Evolutionary conservation across 768 basidiomycete species (phyloP).

Genomic region (Tricholoma flavovirens): DNA sequence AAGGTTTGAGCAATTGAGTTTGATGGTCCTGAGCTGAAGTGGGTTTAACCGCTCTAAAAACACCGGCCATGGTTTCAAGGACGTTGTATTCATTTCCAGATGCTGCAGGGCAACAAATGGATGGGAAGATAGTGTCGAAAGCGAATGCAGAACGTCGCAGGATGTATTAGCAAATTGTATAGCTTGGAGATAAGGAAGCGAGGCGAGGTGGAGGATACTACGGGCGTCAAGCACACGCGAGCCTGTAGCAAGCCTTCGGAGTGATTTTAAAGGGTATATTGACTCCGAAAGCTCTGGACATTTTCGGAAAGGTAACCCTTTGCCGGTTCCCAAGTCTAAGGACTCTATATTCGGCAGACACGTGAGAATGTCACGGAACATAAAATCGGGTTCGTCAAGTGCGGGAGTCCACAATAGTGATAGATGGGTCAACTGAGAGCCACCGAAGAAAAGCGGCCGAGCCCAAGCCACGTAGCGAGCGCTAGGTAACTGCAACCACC

Average conservation of each 20-base stretch:
- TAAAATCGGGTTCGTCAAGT: neutral
- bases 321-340: neutral
- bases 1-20: neutral
- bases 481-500: neutral
- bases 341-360: neutral
- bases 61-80: neutral
- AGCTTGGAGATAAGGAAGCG: neutral
- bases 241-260: slow-evolving; percentile 2
- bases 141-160: neutral
- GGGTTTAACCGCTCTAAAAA: neutral
- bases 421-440: neutral
- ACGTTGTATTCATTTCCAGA: neutral
- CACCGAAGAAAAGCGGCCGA: neutral
- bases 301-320: neutral
- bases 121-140: neutral
- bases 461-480: neutral
- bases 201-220: slow-evolving; percentile 1
- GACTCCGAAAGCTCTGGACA: slow-evolving; percentile 1
- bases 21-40: neutral
- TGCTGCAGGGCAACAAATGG: neutral
- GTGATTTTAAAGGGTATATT: neutral
- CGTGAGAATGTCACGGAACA: neutral
- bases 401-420: neutral
- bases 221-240: neutral
- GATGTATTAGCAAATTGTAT: neutral